Conservation (phyloP, 371 early-diverging fungal genomes). For the Haplosporangium sp. region DNA sequence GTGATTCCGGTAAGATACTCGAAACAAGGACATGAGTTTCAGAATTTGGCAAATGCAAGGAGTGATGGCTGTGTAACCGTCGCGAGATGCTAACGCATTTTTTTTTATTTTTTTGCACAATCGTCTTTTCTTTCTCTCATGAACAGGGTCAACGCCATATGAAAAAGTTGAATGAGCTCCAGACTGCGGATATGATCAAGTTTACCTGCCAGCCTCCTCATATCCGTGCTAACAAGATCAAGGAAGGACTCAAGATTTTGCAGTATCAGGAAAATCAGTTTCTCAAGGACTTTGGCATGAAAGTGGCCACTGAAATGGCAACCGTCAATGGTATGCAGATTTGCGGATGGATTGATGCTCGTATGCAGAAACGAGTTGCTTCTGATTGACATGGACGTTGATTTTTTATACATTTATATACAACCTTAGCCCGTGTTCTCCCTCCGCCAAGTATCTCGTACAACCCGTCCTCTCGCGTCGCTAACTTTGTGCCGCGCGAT, state of each 20-base stretch:
- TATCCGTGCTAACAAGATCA: conserved; percentile 72
- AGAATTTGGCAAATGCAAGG: too few relatives aligned
- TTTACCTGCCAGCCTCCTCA: conserved; percentile 87
- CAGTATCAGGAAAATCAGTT: conserved; percentile 64
- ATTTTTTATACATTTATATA: conserved; percentile 48
- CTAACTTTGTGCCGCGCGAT: conserved; percentile 76
- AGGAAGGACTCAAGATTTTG: conserved; percentile 59
- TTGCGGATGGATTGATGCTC: background rate
- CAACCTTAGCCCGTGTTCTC: conserved; percentile 74
- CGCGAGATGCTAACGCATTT: too few relatives aligned
- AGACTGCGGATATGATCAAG: conserved; percentile 94
- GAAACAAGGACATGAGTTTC: background rate
- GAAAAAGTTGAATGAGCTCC: conserved; percentile 81
- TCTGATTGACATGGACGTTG: background rate
- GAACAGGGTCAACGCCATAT: conserved; percentile 77
- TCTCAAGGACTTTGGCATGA: conserved; percentile 72
- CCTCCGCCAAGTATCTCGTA: conserved; percentile 84
- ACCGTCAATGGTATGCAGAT: conserved; percentile 33
- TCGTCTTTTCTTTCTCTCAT: background rate
- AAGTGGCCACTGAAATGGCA: conserved; percentile 68
- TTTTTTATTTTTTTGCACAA: background rate
- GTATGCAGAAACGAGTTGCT: background rate
- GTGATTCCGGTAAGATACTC: conserved; percentile 61
- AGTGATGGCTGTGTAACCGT: too few relatives aligned
- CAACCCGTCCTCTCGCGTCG: conserved; percentile 64